Percentiles rank a stretch among this genome's conserved stretches.
These are phyloP conservation scores for Alternaria gaisen DNA, from an alignment of 2,329 filamentous ascomycete species.

Conservation along the genomic window DNA sequence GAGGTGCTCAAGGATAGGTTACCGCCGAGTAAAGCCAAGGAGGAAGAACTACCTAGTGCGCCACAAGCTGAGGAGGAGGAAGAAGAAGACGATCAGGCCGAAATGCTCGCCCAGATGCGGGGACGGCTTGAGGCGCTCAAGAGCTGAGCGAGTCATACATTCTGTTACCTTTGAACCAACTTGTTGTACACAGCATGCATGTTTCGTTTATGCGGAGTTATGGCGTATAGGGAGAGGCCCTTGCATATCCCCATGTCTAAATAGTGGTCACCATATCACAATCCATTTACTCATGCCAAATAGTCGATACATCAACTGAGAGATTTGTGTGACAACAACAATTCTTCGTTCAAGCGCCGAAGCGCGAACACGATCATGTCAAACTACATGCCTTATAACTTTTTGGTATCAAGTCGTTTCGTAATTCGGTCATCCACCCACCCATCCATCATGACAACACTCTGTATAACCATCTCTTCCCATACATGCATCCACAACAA, in stretches of 20 bases:
- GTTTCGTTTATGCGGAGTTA: background rate
- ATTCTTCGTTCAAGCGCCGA: background rate
- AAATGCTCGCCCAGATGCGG: constrained; percentile 93
- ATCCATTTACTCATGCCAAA: background rate
- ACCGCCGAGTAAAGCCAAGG: constrained; percentile 69
- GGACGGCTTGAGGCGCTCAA: constrained; percentile 88
- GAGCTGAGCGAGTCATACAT: constrained; percentile 65
- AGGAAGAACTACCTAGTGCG: constrained; percentile 61
- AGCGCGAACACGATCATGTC: background rate
- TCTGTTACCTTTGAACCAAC: background rate
- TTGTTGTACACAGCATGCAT: background rate
- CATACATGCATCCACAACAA: background rate
- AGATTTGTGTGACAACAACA: background rate
- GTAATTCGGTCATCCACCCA: background rate
- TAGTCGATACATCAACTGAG: too few species aligned
- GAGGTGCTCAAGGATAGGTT: constrained; percentile 88
- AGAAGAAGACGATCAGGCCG: constrained; percentile 87
- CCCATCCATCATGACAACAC: background rate
- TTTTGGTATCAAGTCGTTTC: constrained; percentile 4
- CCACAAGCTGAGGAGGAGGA: constrained; percentile 71
- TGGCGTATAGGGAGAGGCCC: background rate
- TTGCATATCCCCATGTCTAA: background rate
- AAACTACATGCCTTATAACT: background rate
- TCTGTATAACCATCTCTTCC: too few species aligned
- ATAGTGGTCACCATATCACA: background rate